Evolutionary conservation across 1,139 yeast genomes (phyloP).

Genomic region (Candida sojae): DNA sequence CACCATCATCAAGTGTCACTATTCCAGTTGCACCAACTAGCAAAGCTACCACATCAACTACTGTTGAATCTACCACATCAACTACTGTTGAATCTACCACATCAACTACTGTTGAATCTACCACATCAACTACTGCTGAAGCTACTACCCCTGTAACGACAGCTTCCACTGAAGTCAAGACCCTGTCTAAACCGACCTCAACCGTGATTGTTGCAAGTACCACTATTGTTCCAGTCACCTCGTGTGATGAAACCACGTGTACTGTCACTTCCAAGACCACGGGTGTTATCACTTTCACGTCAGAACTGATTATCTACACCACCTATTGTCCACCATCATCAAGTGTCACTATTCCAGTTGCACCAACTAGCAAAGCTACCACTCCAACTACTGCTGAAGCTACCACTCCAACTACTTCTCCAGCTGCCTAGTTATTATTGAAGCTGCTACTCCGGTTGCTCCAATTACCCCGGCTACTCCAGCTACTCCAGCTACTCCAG

Average conservation of each 20-base stretch:
- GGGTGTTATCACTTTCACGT: conserved; percentile 27
- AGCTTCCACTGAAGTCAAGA: conserved; percentile 19
- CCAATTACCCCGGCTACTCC: conserved; percentile 20
- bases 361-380: conserved; percentile 7
- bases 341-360: conserved; percentile 7
- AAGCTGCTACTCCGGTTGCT: conserved; percentile 17
- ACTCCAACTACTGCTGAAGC: conserved; percentile 2
- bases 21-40: conserved; percentile 17
- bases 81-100: no score
- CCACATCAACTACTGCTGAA: no score
- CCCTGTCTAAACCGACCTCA: neutral
- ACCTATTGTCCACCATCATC: conserved; percentile 17
- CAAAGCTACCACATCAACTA: no score
- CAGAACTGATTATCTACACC: conserved; percentile 17
- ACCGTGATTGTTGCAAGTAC: conserved; percentile 16
- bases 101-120: no score
- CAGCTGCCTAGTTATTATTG: conserved; percentile 13
- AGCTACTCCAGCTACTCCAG: conserved; percentile 6
- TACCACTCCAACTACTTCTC: conserved; percentile 8
- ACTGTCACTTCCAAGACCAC: conserved; percentile 25
- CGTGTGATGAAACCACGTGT: conserved; percentile 29
- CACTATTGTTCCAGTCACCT: conserved; percentile 21
- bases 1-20: conserved; percentile 20
- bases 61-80: no score
- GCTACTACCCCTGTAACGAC: conserved; percentile 10